Percentiles rank a stretch among this genome's conserved stretches.
These are phyloP conservation scores for Apiospora marii DNA, from an alignment of 2,329 filamentous ascomycete genomes.

Conservation along the genomic window DNA sequence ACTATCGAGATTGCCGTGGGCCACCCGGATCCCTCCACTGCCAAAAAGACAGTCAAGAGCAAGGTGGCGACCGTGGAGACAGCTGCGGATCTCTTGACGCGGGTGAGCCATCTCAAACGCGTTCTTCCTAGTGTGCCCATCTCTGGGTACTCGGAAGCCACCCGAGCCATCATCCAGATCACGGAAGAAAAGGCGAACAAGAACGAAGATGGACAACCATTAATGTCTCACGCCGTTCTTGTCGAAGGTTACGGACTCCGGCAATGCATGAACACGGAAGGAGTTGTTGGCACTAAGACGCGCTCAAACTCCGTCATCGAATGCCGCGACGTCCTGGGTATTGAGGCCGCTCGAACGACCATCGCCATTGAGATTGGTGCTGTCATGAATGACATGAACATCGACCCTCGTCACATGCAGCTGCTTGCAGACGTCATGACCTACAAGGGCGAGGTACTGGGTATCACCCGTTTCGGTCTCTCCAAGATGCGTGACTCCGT, in stretches of 20 bases:
- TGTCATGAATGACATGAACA: conserved; percentile 94
- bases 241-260: conserved; percentile 95
- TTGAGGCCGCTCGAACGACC: conserved; percentile 89
- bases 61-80: conserved; percentile 58
- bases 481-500: conserved; percentile 97
- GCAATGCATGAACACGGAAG: conserved; percentile 91
- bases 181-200: conserved; percentile 61
- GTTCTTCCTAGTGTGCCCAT: conserved; percentile 84
- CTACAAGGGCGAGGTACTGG: conserved; percentile 95
- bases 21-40: conserved; percentile 57
- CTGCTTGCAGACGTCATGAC: conserved; percentile 98
- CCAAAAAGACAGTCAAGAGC: conserved; percentile 55
- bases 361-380: conserved; percentile 87
- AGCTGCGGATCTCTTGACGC: conserved; percentile 72
- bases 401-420: conserved; percentile 98
- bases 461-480: conserved; percentile 94
- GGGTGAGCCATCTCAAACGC: conserved; percentile 86
- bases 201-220: conserved; percentile 16
- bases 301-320: conserved; percentile 92
- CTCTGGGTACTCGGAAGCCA: conserved; percentile 86
- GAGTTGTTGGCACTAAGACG: conserved; percentile 79
- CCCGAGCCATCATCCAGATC: conserved; percentile 88
- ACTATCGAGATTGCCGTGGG: conserved; percentile 78
- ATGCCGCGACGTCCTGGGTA: conserved; percentile 84
- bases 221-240: conserved; percentile 67